Evolutionary conservation across 768 basidiomycete genomes (phyloP).

Genomic region (Kwoniella mangroviensis): DNA sequence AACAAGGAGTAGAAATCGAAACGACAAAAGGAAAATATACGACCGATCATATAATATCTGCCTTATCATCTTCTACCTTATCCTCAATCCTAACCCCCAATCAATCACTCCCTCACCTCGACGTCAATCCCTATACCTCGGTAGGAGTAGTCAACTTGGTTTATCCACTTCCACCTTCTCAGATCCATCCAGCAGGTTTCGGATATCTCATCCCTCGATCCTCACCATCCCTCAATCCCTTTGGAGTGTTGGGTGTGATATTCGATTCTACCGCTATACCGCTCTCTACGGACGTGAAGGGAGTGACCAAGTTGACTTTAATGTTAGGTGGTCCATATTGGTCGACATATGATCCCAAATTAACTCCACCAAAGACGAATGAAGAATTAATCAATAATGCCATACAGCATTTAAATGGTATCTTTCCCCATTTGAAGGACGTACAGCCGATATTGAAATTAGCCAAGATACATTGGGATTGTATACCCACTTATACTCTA

Average conservation of each 20-base stretch:
- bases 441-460: conserved; percentile 44
- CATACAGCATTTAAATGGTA: conserved; percentile 37
- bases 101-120: conserved; percentile 67
- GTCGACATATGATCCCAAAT: conserved; percentile 43
- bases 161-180: conserved; percentile 64
- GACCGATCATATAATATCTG: conserved; percentile 70
- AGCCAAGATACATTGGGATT: conserved; percentile 62
- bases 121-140: conserved; percentile 72
- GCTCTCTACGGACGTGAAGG: conserved; percentile 40
- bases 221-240: conserved; percentile 34
- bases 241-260: conserved; percentile 71
- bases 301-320: conserved; percentile 77
- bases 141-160: conserved; percentile 89
- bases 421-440: conserved; percentile 45
- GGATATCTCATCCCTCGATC: conserved; percentile 88
- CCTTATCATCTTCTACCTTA: conserved; percentile 68
- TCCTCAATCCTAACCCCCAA: conserved; percentile 60
- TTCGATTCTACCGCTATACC: conserved; percentile 83
- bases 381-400: conserved; percentile 29
- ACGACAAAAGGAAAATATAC: conserved; percentile 20
- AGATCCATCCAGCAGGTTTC: conserved; percentile 81
- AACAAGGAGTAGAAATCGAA: conserved; percentile 3
- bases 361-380: conserved; percentile 4
- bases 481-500: conserved; percentile 77
- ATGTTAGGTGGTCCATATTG: conserved; percentile 86